Evolutionary conservation across 768 basidiomycete genomes (phyloP).

Genomic region (Trametes gibbosa): DNA sequence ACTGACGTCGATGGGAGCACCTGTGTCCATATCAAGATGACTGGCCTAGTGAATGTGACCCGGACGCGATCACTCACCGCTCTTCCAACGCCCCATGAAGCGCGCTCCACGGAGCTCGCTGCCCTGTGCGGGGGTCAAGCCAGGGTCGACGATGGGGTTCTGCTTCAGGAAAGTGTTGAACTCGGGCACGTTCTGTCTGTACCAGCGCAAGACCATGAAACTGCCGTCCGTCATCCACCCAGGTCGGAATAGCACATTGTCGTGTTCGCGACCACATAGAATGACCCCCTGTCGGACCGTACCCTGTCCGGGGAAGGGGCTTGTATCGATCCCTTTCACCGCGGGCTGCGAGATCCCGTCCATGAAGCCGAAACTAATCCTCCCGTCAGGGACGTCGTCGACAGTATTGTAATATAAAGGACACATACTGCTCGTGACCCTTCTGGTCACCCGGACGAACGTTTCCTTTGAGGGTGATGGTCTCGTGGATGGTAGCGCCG

Average conservation of each 20-base stretch:
- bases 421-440: constrained; percentile 29
- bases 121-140: constrained; percentile 20
- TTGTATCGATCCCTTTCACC: constrained; percentile 27
- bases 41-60: too few relatives aligned
- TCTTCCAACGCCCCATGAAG: constrained; percentile 35
- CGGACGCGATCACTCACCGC: constrained; percentile 13
- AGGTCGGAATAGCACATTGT: constrained; percentile 26
- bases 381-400: background rate
- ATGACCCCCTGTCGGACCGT: constrained; percentile 29
- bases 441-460: constrained; percentile 27
- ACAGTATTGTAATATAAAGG: background rate
- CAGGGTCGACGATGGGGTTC: constrained; percentile 19
- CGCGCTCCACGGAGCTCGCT: constrained; percentile 33
- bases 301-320: constrained; percentile 22
- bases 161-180: constrained; percentile 29
- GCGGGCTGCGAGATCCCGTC: constrained; percentile 33
- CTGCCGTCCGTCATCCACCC: constrained; percentile 31
- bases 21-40: constrained; percentile 2
- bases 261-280: constrained; percentile 23
- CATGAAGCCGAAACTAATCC: constrained; percentile 26
- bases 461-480: constrained; percentile 36
- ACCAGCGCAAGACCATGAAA: constrained; percentile 32
- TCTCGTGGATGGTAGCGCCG: constrained; percentile 37
- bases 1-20: constrained; percentile 30
- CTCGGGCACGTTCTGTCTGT: constrained; percentile 35